phyloP scores from a whole-genome alignment of 2,329 filamentous ascomycete species.

The Microdochium trichocladiopsis region DNA sequence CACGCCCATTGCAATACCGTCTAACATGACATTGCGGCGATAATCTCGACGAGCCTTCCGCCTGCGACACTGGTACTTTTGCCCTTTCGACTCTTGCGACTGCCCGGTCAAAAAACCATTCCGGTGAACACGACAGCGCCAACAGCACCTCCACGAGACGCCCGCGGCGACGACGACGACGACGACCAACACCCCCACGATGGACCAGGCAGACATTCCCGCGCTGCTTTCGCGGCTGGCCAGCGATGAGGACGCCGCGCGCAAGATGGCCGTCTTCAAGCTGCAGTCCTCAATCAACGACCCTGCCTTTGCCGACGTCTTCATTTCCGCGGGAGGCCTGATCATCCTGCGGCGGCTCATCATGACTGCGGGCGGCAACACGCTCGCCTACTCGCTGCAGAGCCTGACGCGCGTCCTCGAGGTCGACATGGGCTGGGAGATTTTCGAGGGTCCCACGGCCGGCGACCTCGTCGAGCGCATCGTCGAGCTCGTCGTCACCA shows the following conservation, averaged over 20 bases:
- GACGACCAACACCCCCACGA: constrained; percentile 17
- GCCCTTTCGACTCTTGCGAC: neutral
- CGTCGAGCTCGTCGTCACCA: constrained; percentile 87
- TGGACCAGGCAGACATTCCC: constrained; percentile 63
- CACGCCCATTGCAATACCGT: neutral
- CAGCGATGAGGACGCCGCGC: constrained; percentile 77
- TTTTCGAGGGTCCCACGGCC: constrained; percentile 57
- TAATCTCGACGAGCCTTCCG: neutral
- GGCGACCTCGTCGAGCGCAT: constrained; percentile 68
- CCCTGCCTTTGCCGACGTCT: constrained; percentile 91
- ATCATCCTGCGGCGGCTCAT: constrained; percentile 75
- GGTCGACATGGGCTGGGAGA: constrained; percentile 97
- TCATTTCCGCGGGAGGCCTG: constrained; percentile 84
- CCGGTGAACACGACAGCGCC: neutral
- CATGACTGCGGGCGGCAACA: constrained; percentile 83
- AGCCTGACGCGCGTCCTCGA: constrained; percentile 83
- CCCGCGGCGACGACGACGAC: neutral
- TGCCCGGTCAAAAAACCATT: too few relatives aligned
- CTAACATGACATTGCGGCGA: neutral
- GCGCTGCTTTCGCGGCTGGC: constrained; percentile 56
- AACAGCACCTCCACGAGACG: neutral
- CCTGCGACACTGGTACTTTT: neutral
- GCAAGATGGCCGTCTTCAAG: constrained; percentile 99
- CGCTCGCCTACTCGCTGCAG: constrained; percentile 88
- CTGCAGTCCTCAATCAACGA: constrained; percentile 93